Conservation (phyloP, 768 basidiomycete species). For the Lactarius pseudohatsudake region DNA sequence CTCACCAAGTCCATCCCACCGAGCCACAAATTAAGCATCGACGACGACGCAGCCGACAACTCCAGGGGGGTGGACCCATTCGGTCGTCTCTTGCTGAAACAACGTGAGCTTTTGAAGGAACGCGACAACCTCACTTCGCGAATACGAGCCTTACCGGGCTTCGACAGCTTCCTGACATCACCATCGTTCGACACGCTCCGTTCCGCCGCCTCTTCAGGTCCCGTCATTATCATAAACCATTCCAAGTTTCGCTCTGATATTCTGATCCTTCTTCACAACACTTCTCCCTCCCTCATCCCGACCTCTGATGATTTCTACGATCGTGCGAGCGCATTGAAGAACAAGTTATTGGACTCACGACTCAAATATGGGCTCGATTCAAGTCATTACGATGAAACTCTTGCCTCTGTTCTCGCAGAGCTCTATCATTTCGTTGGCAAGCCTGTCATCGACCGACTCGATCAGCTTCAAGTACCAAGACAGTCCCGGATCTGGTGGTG, state of each 20-base stretch:
- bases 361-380: neutral
- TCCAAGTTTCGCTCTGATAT: neutral
- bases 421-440: neutral
- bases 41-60: neutral
- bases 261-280: neutral
- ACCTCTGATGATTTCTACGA: neutral
- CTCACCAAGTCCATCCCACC: neutral
- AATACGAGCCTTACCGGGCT: neutral
- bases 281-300: neutral
- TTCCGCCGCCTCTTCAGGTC: neutral
- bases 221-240: neutral
- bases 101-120: neutral
- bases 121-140: neutral
- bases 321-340: neutral
- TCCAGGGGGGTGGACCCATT: neutral
- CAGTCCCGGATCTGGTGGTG: too few species aligned
- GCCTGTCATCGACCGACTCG: neutral
- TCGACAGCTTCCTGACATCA: neutral
- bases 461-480: neutral
- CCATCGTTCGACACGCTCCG: neutral
- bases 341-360: neutral
- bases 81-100: neutral
- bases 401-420: too few species aligned
- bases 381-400: too few species aligned
- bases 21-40: neutral